Conservation (phyloP, 805 yeast genomes). For the Maudiozyma bulderi region DNA sequence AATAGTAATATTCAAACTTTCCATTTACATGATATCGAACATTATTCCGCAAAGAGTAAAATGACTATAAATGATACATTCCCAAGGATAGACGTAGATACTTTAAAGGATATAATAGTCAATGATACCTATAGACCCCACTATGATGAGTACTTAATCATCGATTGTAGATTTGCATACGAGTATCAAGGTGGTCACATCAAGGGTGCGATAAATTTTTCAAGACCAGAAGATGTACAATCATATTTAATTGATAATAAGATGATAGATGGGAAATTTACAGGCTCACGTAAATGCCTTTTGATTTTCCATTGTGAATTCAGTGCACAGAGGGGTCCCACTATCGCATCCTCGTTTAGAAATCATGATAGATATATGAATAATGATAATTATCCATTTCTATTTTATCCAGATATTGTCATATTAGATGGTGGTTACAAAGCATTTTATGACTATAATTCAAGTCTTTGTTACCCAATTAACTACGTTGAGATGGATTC, state of each 20-base stretch:
- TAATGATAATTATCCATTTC: conserved; percentile 64
- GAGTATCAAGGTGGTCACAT: conserved; percentile 93
- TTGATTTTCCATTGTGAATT: conserved; percentile 92
- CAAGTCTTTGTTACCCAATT: conserved; percentile 59
- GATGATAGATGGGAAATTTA: not conserved
- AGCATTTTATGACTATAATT: conserved; percentile 53
- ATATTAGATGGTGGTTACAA: conserved; percentile 89
- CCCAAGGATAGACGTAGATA: conserved; percentile 37
- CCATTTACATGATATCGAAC: not conserved
- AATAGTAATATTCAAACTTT: not conserved
- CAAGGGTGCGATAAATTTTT: conserved; percentile 67
- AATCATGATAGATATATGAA: conserved; percentile 72
- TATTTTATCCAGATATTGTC: conserved; percentile 81
- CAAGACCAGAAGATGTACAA: conserved; percentile 62
- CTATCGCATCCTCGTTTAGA: conserved; percentile 79
- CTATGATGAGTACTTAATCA: conserved; percentile 49
- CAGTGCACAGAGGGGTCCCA: conserved; percentile 87
- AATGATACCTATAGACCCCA: conserved; percentile 31
- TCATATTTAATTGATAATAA: conserved; percentile 33
- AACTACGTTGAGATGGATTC: conserved; percentile 76
- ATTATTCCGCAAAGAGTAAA: not conserved
- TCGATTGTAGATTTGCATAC: conserved; percentile 90
- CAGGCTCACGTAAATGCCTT: conserved; percentile 29
- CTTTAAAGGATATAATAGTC: conserved; percentile 32
- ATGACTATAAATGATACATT: conserved; percentile 33